Percentiles rank a stretch among this genome's conserved stretches.
These are phyloP conservation scores for Aureobasidium sp. DNA, from an alignment of 2,329 filamentous ascomycete species.

Conservation along the genomic window DNA sequence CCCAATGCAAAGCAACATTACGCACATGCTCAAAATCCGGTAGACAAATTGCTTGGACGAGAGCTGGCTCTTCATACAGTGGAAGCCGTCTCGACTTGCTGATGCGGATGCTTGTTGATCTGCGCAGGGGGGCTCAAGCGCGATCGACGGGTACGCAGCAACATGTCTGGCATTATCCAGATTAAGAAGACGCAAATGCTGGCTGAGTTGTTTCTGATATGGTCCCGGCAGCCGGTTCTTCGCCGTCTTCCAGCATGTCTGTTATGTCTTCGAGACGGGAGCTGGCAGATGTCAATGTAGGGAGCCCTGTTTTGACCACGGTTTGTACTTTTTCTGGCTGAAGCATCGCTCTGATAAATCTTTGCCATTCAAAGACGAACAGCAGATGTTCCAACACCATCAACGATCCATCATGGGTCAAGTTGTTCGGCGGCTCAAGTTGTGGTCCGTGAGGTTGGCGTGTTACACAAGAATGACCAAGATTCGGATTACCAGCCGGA, in stretches of 20 bases:
- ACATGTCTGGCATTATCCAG: conserved; percentile 3
- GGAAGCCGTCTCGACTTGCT: too few species aligned
- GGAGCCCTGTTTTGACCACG: neutral
- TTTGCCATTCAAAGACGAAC: neutral
- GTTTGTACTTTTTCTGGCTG: neutral
- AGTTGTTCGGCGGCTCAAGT: neutral
- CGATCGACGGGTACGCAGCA: neutral
- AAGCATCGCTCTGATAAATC: neutral
- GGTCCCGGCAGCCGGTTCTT: conserved; percentile 3
- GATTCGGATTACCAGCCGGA: conserved; percentile 1
- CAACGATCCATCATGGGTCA: neutral
- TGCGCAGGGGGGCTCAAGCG: conserved; percentile 1
- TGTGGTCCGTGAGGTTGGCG: conserved; percentile 7
- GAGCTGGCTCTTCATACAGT: neutral
- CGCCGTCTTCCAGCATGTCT: neutral
- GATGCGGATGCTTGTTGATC: neutral
- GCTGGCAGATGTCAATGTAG: conserved; percentile 8
- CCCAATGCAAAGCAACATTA: conserved; percentile 8
- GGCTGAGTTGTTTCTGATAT: conserved; percentile 7
- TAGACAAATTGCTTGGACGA: conserved; percentile 14
- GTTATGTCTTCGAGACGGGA: neutral
- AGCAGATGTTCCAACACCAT: neutral
- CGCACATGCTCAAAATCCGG: conserved; percentile 8
- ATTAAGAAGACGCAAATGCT: conserved; percentile 9
- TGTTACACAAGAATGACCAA: neutral